Base-by-base conservation (phyloP, 2,329 filamentous ascomycete species). In the Stylonectria norvegica region DNA sequence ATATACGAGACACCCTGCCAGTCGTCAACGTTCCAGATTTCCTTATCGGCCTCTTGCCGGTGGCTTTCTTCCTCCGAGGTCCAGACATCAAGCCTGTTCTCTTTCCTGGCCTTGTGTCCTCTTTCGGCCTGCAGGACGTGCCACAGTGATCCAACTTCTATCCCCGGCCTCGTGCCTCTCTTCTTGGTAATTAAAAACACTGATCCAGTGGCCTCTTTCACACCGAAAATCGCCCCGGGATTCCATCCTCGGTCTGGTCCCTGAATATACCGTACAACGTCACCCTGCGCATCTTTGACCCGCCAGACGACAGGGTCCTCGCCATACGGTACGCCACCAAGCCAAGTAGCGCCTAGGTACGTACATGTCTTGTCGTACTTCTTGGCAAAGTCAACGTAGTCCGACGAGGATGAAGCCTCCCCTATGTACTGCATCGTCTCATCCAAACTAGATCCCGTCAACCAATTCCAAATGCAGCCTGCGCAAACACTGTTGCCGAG, bases 281-380 rank as follows among this genome's bases (percentile, higher is more conserved):
- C 20, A 1, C 27, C 38, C 2, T 18, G 12, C 16, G 12, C 25
- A 12, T 36, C 27, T 11, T 41, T 32, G 6, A 41, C 27, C 4
- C 38, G 38, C 38, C 38, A 41, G 14, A 40, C 30, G 9, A 41
- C n/a, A 2, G 38, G 27, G 16, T 41, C 28, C 6, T 36, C 38
- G 12, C 34, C 38, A 17, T 41, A 36, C 5, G 34, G 38, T 20
- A 32, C 38, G 14, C 34, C 38, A n/a, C 38, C 38, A 7, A 41
- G 28, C 38, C 38, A 41, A 11, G 20, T 20, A n/a, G 34, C 34
- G 28, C 38, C 38, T 9, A 41, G 33, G 20, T 27, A 35, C 8
- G 34, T 36, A 14, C 38, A 41, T 2, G 28, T 36, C 5, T 33
- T 11, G 15, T 41, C 27, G 16, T 41, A 41, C 16, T 33, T 36